Evolutionary conservation across 2,329 filamentous ascomycete species (phyloP), one percentile per base, ranked within the genome.

Genomic region (Fusarium sp.): DNA sequence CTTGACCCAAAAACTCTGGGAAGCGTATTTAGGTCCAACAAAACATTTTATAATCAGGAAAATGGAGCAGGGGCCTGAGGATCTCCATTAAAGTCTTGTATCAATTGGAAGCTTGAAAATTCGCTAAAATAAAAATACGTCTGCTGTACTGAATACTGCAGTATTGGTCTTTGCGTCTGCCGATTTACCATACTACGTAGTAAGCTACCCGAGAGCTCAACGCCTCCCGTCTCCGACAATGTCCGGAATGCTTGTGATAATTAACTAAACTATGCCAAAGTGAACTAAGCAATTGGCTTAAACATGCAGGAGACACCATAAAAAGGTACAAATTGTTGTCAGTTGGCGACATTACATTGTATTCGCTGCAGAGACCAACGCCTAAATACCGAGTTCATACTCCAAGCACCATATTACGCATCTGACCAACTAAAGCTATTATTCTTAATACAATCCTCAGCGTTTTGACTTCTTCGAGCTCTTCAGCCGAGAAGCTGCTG

Each of bases 401-500:
- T 50, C 48, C 52, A 39, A 40, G 39, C 15, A 38, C 41, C 26
- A n/a, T 36, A 40, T 31, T 40, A 19, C 15, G 9, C n/a, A 53
- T 42, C 31, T 35, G 51, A 22, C 41, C 28, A 19, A 40, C 50
- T 49, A 45, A 22, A 42, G n/a, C 25, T 31, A 7, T 13, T 6
- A 31, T 29, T 12, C 15, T 19, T 10, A 15, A 7, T 13, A 8
- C 15, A 6, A 1, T 19, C 12, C 29, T 65, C 25, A 71, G 28
- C 61, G 57, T 53, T 61, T 71, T 11, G 68, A 63, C 28, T 54
- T 62, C 61, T 74, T 75, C 11, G 72, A 64, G 19, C 53, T 58
- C 24, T 69, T 72, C 56, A 87, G 73, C 63, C 77, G 81, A 10
- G 81, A 79, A 2, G 84, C 84, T 6, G 85, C 83, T 6, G 81